A percentile compares a stretch with the other conserved stretches of the same genome.
phyloP scores from a whole-genome alignment of 2,329 filamentous ascomycete genomes.

The Aureobasidium sp. region DNA sequence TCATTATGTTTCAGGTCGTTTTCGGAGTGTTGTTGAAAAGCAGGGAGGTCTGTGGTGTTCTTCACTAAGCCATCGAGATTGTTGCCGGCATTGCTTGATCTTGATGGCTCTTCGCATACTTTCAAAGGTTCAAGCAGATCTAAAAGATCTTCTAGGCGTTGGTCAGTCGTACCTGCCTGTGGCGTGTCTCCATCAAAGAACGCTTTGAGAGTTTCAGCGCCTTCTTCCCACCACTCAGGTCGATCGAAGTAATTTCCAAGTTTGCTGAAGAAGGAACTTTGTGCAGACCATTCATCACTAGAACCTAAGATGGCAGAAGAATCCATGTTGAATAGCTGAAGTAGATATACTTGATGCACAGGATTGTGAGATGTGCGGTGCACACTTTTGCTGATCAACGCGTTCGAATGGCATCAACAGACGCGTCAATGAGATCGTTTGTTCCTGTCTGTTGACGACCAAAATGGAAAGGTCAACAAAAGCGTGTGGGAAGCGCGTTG shows the following conservation, averaged over 20 bases:
- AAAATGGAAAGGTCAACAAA: not conserved
- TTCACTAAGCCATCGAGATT: too few relatives aligned
- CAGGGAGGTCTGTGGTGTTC: not conserved
- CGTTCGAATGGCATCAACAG: not conserved
- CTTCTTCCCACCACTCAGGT: constrained; percentile 5
- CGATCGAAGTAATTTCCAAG: constrained; percentile 1
- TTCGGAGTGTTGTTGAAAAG: not conserved
- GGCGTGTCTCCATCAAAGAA: not conserved
- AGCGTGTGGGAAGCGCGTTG: not conserved
- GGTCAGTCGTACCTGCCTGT: not conserved
- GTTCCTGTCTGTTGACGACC: not conserved
- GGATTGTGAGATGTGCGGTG: not conserved
- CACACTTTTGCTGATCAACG: not conserved
- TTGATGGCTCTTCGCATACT: not conserved
- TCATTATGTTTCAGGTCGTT: too few relatives aligned
- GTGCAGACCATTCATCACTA: not conserved
- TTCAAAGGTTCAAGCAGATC: not conserved
- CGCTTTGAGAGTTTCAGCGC: not conserved
- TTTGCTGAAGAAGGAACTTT: not conserved
- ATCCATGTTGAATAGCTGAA: not conserved
- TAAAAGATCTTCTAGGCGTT: not conserved
- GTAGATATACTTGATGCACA: too few relatives aligned
- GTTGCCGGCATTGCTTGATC: not conserved
- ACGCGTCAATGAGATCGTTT: not conserved
- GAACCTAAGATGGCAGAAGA: not conserved